Evolutionary conservation across 1,284 basidiomycete genomes (phyloP), one percentile per base, ranked within the genome.

Genomic region (Heterobasidion occidentale): DNA sequence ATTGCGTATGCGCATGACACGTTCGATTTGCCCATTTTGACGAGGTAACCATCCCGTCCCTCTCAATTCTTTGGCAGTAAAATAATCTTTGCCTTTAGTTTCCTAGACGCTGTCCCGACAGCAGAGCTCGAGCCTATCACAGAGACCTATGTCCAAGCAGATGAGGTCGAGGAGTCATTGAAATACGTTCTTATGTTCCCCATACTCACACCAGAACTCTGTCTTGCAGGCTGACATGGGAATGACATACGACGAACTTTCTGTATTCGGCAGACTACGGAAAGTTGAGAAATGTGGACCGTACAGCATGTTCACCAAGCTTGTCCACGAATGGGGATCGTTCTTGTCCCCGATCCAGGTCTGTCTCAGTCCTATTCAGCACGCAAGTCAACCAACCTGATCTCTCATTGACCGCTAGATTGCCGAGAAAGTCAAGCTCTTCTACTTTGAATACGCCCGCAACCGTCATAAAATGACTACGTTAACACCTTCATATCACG

Each of bases 401-500:
- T 34, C 5, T 34, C 5, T 36, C 15, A 34, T 36, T 46, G 9
- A 3, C 9, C 4, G 12, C 15, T 19, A 96, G 90, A 93, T 99
- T 56, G 96, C 96, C 7, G 89, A 93, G 61, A 99, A 98, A 75
- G 96, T 99, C 64, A 98, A 99, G 71, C 75, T 88, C 56, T 99
- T 99, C 78, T 99, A 94, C 79, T 97, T 95, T 66, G 93, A 96
- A 69, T 88, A 99, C 65, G 96, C 96, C 0, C 80, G 95, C 58
- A 99, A 99, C 71, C 76, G 97, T 54, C 96, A 99, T 74, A 99
- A 99, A 82, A 99, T 99, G 96, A 99, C 97, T 9, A 99, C 95
- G 0, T 69, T 99, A 60, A 99, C 97, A 1, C 97, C 96, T 1
- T 83, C 92, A 3, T 98, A 99, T 64, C 97, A 99, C 70, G 95